Base-by-base conservation (phyloP, 768 basidiomycete species). In the Russula compacta region DNA sequence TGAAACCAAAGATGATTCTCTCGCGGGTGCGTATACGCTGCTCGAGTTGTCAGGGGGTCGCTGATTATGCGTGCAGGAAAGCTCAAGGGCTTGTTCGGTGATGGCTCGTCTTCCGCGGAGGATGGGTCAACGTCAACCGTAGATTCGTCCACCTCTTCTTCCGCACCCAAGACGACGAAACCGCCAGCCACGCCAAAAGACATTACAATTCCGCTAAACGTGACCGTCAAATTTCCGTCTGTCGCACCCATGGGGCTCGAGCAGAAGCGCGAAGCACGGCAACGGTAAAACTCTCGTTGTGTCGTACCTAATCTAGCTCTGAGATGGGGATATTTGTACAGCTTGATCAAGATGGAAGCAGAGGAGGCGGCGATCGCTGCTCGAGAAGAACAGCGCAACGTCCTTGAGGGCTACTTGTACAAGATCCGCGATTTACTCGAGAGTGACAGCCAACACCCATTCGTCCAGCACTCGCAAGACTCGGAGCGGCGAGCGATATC, bases 321-420 rank as follows among this genome's bases (percentile, higher is more conserved):
- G 17, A 53, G 17, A 17, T 24, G 24, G 49, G 35, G 15, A 43
- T 33, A 65, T 32, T 43, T 17, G 29, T 11, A 9, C 63, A 97
- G 95, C 70, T 77, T 99, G 11, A 82, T 86, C 12, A 83, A 85
- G 10, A 78, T 95, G 61, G 90, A 95, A 66, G 71, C 76, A 7
- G 84, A 87, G 57, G 95, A 98, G 74, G 75, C 78, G 2, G 81
- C 84, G 17, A 92, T 91, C 71, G 79, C 77, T 36, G 83, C 83
- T 56, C 85, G 85, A 36, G 95, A 95, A 68, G 97, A 98, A 71
- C 92, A 92, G 2, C 80, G 87, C 35, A 99, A 99, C 73, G 78
- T 81, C 29, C 83, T 99, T 54, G 97, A 99, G 73, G 83, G 87
- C 36, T 97, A 97, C 70, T 73, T 98, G n/a, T 99, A 99, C 76